phyloP scores from a whole-genome alignment of 768 basidiomycete species.

The Phanerochaete sordida region DNA sequence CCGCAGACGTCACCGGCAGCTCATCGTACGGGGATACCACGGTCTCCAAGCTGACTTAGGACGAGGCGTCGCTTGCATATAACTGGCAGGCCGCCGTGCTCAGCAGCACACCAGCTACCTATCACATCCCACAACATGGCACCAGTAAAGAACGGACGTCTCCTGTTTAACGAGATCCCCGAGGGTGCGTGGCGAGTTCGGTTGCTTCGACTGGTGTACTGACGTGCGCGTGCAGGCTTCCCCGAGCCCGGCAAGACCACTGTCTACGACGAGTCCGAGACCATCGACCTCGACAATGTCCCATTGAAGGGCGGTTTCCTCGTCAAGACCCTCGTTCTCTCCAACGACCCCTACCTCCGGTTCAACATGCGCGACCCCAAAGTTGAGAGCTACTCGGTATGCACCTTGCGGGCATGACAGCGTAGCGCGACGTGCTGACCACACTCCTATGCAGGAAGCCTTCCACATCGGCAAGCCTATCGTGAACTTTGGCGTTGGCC shows the following conservation, averaged over 20 bases:
- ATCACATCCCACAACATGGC: constrained; percentile 17
- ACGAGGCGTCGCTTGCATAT: background rate
- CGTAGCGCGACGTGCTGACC: background rate
- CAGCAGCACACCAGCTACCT: background rate
- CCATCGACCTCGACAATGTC: constrained; percentile 25
- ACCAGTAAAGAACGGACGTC: constrained; percentile 23
- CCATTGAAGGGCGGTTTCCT: constrained; percentile 26
- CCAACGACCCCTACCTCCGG: constrained; percentile 19
- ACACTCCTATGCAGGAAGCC: constrained; percentile 7
- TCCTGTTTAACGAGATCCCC: constrained; percentile 26
- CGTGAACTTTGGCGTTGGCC: constrained; percentile 21
- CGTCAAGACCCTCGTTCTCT: constrained; percentile 22
- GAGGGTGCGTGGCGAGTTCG: constrained; percentile 15
- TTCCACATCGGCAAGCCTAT: constrained; percentile 27
- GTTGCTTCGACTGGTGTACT: no score
- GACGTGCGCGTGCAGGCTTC: no score
- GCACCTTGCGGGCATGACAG: constrained; percentile 22
- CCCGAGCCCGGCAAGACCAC: constrained; percentile 27
- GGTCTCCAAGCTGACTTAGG: background rate
- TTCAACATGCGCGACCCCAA: constrained; percentile 12
- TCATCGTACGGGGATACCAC: background rate
- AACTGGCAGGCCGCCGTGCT: background rate
- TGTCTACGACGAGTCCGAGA: constrained; percentile 22
- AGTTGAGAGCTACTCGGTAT: background rate
- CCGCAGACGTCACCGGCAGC: background rate